Conservation (phyloP, 2,329 filamentous ascomycete genomes). For the Aspergillus neotritici region DNA sequence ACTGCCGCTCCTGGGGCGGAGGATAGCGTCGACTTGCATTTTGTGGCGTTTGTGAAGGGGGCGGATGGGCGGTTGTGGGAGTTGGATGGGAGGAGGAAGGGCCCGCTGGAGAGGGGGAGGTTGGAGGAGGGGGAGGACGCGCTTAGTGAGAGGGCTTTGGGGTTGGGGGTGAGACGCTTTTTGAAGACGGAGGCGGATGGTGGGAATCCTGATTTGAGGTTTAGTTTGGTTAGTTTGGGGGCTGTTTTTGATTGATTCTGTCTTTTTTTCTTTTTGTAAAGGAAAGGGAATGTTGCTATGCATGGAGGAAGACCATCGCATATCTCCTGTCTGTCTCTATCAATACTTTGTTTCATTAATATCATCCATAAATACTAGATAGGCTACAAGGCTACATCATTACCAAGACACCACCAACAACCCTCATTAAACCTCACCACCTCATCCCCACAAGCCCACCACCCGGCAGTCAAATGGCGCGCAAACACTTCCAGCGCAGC, state of each 20-base stretch:
- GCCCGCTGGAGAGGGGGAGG: conserved; percentile 63
- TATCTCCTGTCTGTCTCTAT: too few relatives aligned
- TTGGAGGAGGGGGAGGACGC: conserved; percentile 62
- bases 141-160: conserved; percentile 67
- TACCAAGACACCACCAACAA: conserved; percentile 44
- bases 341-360: too few relatives aligned
- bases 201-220: conserved; percentile 53
- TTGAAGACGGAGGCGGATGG: conserved; percentile 53
- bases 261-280: too few relatives aligned
- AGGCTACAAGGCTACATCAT: background rate
- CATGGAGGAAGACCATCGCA: too few relatives aligned
- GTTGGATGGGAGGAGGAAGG: conserved; percentile 68
- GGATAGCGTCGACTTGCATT: conserved; percentile 88
- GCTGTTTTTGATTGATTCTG: conserved; percentile 46
- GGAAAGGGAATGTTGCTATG: too few relatives aligned
- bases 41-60: conserved; percentile 86
- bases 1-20: conserved; percentile 70
- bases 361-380: background rate
- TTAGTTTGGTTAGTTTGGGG: conserved; percentile 58
- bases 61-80: conserved; percentile 70
- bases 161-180: conserved; percentile 60
- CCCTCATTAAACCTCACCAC: conserved; percentile 56
- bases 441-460: conserved; percentile 60
- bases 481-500: conserved; percentile 57
- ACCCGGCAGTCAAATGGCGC: conserved; percentile 53